Evolutionary conservation across 1,139 yeast genomes (phyloP), one percentile per base, ranked within the genome.

Genomic region (Saccharomyces uvarum): DNA sequence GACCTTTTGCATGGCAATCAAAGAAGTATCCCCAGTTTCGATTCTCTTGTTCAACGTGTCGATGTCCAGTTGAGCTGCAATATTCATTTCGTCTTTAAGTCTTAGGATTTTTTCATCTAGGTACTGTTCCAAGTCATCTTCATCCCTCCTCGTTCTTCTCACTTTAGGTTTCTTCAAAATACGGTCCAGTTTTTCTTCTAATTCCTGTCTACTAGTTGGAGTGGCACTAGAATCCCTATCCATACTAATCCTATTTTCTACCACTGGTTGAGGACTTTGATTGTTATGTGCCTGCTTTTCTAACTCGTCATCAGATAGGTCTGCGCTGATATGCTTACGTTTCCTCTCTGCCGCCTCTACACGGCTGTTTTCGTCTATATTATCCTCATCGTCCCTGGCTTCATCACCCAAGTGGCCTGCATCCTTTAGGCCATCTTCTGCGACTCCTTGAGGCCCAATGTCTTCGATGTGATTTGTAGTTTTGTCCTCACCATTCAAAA

Each of bases 41-140:
- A 68, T 57, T 55, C 71, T 67, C 62, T 80, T 83, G 54, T 82
- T 79, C 64, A 90, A 84, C 66, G 88, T 83, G 65, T 90, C 97
- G 47, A 88, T 90, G 70, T 95, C 99, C 63, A 81, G 75, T 68
- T 86, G 84, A 14, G 99, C 99, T 1, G 97, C 98, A 59, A 84
- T 81, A 62, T 93, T 87, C 99, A 95, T 95, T 70, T 82, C 83
- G 64, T 87, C 95, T 62, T 95, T 87, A 62, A 95, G 77, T 56
- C 79, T 78, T 56, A 89, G 84, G 61, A 95, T 88, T 60, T 82
- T 80, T 68, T 91, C 98, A 74, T 95, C 99, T 70, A 91, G 95
- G 84, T 89, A 87, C 68, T 89, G 85, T 70, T 91, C 98, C 63
- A 93, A 75, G 72, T 91, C 98, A 67, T 88, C 96, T 64, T 91